A percentile compares a stretch with the other conserved stretches of the same genome.
These are phyloP conservation scores for Gomphus bonarii DNA, from an alignment of 1,284 basidiomycete genomes.

Conservation along the genomic window DNA sequence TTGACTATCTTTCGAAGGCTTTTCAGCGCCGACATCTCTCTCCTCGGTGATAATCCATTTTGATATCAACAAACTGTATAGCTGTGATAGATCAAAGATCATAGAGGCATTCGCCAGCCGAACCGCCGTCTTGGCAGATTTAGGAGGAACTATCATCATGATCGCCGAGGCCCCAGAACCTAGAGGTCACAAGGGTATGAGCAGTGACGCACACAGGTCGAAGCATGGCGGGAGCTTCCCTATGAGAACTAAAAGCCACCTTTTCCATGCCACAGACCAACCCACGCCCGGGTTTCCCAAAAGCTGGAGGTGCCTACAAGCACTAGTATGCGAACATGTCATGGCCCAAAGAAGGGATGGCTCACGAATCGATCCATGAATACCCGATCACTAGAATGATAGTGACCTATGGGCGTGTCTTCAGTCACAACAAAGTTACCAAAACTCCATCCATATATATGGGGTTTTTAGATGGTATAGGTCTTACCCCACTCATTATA, in stretches of 20 bases:
- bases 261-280: slow-evolving; percentile 41
- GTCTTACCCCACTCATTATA: slow-evolving; percentile 28
- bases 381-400: slow-evolving; percentile 43
- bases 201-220: not conserved
- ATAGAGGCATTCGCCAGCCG: slow-evolving; percentile 34
- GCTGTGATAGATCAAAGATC: slow-evolving; percentile 27
- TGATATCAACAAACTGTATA: slow-evolving; percentile 35
- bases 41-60: slow-evolving; percentile 30
- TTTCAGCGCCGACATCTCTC: slow-evolving; percentile 13
- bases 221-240: slow-evolving; percentile 21
- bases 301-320: slow-evolving; percentile 30
- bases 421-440: not conserved
- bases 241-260: slow-evolving; percentile 37
- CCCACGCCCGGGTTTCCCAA: slow-evolving; percentile 41
- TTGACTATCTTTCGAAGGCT: slow-evolving; percentile 4
- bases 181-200: slow-evolving; percentile 13
- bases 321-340: not conserved
- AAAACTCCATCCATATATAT: not conserved
- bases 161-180: slow-evolving; percentile 37
- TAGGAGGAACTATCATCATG: slow-evolving; percentile 40
- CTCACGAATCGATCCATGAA: slow-evolving; percentile 41
- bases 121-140: slow-evolving; percentile 38
- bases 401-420: slow-evolving; percentile 25
- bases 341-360: not conserved
- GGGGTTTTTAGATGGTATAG: not conserved